phyloP scores from a whole-genome alignment of 768 basidiomycete species.

The Mycena metata region DNA sequence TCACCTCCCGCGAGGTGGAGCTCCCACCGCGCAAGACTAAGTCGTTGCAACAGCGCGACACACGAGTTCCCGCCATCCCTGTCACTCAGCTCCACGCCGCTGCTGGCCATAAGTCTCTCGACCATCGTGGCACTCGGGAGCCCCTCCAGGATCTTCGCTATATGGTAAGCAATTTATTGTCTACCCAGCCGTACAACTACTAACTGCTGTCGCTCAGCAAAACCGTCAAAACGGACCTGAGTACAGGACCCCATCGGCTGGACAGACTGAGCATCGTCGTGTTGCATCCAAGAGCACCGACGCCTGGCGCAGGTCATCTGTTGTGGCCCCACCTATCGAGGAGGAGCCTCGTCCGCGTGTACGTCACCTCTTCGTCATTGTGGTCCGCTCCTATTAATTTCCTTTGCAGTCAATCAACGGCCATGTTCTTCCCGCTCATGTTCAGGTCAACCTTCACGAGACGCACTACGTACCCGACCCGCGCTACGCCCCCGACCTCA shows the following conservation, averaged over 20 bases:
- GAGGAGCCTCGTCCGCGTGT: slow-evolving; percentile 7
- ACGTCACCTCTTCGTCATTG: background rate
- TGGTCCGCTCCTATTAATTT: too few species aligned
- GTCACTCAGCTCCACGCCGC: too few species aligned
- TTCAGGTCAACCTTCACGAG: slow-evolving; percentile 15
- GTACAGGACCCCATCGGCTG: too few species aligned
- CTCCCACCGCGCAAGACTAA: background rate
- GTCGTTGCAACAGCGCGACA: background rate
- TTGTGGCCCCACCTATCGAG: background rate
- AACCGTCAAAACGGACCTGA: too few species aligned
- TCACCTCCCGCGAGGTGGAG: slow-evolving; percentile 12
- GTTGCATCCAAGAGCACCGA: slow-evolving; percentile 4
- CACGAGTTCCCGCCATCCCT: too few species aligned
- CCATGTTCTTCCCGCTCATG: slow-evolving; percentile 4
- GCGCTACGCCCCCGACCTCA: too few species aligned
- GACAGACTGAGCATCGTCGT: background rate
- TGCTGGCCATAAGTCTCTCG: too few species aligned
- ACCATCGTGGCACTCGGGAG: background rate
- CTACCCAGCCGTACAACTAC: too few species aligned
- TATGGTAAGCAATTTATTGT: background rate
- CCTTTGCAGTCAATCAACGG: slow-evolving; percentile 15
- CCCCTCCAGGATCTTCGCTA: slow-evolving; percentile 5
- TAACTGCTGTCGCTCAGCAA: too few species aligned
- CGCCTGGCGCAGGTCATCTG: slow-evolving; percentile 19
- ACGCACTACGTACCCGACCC: too few species aligned